Conservation (phyloP, 805 yeast genomes). For the Yamadazyma insecticola region DNA sequence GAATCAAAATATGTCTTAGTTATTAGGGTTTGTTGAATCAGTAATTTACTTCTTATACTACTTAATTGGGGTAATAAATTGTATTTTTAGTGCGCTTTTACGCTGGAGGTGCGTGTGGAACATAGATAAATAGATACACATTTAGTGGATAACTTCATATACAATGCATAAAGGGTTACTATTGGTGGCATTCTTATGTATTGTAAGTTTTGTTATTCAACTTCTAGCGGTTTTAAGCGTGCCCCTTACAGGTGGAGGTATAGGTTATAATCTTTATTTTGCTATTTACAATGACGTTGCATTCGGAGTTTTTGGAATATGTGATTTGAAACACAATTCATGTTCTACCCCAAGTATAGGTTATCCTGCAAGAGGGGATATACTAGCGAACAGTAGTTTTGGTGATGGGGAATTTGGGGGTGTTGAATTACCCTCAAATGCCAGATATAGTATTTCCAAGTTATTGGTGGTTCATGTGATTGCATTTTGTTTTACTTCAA, state of each 20-base stretch:
- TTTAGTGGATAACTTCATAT: too few species aligned
- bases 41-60: too few species aligned
- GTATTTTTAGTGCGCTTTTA: too few species aligned
- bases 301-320: constrained; percentile 44
- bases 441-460: constrained; percentile 36
- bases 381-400: neutral
- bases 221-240: constrained; percentile 38
- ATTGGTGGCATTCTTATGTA: constrained; percentile 22
- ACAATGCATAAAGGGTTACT: constrained; percentile 31
- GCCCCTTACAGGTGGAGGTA: constrained; percentile 30
- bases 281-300: constrained; percentile 27
- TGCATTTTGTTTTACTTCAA: constrained; percentile 28
- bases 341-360: constrained; percentile 37
- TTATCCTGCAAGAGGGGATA: constrained; percentile 17
- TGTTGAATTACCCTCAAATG: constrained; percentile 36
- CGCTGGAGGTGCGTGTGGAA: too few species aligned
- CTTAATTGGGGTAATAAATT: too few species aligned
- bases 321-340: constrained; percentile 20
- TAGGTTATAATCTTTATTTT: constrained; percentile 21
- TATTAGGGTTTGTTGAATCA: too few species aligned
- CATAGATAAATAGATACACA: too few species aligned
- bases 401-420: constrained; percentile 9
- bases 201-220: constrained; percentile 31
- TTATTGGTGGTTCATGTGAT: constrained; percentile 38
- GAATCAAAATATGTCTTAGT: too few species aligned